Evolutionary conservation across 345 rosid genomes (phyloP).

Genomic region (Murraya paniculata): DNA sequence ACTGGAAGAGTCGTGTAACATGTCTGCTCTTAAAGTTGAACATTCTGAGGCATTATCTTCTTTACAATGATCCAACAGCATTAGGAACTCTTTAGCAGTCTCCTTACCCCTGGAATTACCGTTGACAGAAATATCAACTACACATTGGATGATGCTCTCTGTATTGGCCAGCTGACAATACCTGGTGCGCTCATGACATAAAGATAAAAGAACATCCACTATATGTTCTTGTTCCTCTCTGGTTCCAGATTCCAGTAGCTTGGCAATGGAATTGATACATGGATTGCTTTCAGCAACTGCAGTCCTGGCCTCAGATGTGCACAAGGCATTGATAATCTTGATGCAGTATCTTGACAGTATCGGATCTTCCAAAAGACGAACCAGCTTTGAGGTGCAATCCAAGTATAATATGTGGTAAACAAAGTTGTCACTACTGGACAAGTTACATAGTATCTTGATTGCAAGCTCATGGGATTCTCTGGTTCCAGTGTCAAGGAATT

Average conservation of each 20-base stretch:
- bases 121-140: conserved; percentile 15
- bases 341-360: conserved; percentile 30
- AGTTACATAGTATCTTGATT: conserved; percentile 29
- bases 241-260: conserved; percentile 25
- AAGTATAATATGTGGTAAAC: conserved; percentile 34
- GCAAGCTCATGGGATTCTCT: conserved; percentile 17
- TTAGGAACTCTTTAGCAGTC: conserved; percentile 20
- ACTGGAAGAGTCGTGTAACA: background rate
- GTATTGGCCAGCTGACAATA: conserved; percentile 16
- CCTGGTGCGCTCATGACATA: conserved; percentile 15
- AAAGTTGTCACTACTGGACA: conserved; percentile 22
- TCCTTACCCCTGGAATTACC: conserved; percentile 22
- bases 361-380: conserved; percentile 23
- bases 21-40: background rate
- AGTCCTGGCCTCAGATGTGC: conserved; percentile 24
- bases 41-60: conserved; percentile 6
- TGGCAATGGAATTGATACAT: conserved; percentile 22
- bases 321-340: conserved; percentile 21
- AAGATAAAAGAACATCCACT: conserved; percentile 21
- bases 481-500: conserved; percentile 25
- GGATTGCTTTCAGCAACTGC: conserved; percentile 24
- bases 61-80: conserved; percentile 6
- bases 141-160: conserved; percentile 12
- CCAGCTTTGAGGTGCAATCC: conserved; percentile 32
- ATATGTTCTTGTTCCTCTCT: conserved; percentile 29